These are phyloP conservation scores for Dioszegia crocea DNA, from an alignment of 768 basidiomycete genomes.

Conservation along the genomic window DNA sequence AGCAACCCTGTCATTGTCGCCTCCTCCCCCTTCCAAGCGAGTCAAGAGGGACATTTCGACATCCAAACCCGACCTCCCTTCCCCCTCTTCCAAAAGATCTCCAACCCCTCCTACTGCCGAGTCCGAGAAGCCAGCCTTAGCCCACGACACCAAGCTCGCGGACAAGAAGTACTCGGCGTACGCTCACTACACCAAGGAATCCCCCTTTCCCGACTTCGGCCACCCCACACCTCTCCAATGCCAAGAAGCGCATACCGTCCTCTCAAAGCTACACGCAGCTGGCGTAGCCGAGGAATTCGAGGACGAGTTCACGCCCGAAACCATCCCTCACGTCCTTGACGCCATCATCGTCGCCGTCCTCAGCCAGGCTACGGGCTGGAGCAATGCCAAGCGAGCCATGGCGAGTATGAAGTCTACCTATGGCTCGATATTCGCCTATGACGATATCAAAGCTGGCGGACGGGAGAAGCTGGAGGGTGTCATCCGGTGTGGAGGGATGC, in stretches of 20 bases:
- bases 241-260: slow-evolving; percentile 4
- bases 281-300: slow-evolving; percentile 11
- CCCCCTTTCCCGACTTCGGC: slow-evolving; percentile 12
- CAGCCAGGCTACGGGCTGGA: slow-evolving; percentile 15
- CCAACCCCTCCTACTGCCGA: no score
- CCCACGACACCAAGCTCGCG: background rate
- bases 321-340: slow-evolving; percentile 16
- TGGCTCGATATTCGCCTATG: slow-evolving; percentile 15
- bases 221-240: slow-evolving; percentile 11
- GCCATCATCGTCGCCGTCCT: slow-evolving; percentile 14
- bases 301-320: slow-evolving; percentile 12
- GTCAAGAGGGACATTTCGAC: no score
- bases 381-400: slow-evolving; percentile 18
- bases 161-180: background rate
- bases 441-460: slow-evolving; percentile 9
- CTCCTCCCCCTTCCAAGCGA: no score
- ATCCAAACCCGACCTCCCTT: no score
- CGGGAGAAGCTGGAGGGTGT: slow-evolving; percentile 7
- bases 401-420: slow-evolving; percentile 5
- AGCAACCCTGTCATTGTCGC: no score
- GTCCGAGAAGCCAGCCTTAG: no score
- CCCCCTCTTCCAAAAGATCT: no score
- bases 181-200: background rate
- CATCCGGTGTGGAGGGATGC: slow-evolving; percentile 9
- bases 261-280: slow-evolving; percentile 5